Base-by-base conservation (phyloP, 306 rosid species). In the Fagus crenata region DNA sequence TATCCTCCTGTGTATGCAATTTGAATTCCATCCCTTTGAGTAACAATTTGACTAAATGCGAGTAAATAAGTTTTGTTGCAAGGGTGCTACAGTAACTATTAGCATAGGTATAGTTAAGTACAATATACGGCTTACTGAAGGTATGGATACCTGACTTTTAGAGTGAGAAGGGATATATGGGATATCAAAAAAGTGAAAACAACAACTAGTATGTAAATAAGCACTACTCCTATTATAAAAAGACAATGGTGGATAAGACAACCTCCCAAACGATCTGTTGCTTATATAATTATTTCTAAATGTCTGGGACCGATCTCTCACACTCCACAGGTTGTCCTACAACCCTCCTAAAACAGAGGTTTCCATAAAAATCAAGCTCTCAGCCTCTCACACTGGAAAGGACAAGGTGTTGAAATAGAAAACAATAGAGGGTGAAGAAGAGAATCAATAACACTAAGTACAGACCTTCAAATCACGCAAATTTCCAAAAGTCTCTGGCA, bases 401-500 rank as follows among this genome's bases (percentile, higher is more conserved):
- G 43, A 32, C 5, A 17, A 28, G 3, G 15, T 22, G 55, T 40
- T 61, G 33, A 53, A 43, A 17, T 53, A 55, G 2, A 22, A 40
- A 12, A 9, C 28, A 43, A 3, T 61, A 42, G 13, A 36, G 55
- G 46, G 40, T 37, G n/a, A 39, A 13, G 36, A 65, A 12, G 32
- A 6, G 59, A 72, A 6, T 17, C 71, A 61, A 15, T 55, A 73
- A 31, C 53, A 75, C 15, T 22, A 41, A 53, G 80, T 71, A 39
- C 51, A 8, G 53, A 92, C 97, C 98, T 95, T 95, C 85, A 95
- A 81, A 76, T 85, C 87, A 71, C 49, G 82, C 85, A 95, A 83
- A 85, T 74, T 81, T 71, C 91, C 83, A 79, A 89, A 76, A 72
- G 93, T 81, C 84, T 90, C 92, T 7, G 98, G 97, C 89, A 95